These are phyloP conservation scores for Hericium erinaceus DNA, from an alignment of 768 basidiomycete genomes.

Conservation along the genomic window DNA sequence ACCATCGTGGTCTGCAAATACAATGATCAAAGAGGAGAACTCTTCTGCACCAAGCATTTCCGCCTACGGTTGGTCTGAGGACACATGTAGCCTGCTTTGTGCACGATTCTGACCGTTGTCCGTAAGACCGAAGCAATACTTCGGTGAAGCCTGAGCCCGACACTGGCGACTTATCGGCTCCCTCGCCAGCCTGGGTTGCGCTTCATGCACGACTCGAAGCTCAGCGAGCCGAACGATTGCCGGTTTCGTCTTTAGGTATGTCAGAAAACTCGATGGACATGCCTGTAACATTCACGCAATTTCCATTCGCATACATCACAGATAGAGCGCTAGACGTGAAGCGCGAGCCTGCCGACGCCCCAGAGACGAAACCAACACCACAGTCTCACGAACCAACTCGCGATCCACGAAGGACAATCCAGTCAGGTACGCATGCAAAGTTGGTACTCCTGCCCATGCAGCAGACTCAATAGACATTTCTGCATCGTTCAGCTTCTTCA, in stretches of 20 bases:
- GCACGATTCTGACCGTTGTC: no score
- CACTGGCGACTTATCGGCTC: neutral
- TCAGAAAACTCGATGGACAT: no score
- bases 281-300: no score
- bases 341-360: neutral
- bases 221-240: neutral
- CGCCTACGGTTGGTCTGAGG: no score
- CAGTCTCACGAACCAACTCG: neutral
- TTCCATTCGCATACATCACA: no score
- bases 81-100: no score
- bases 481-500: neutral
- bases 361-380: neutral
- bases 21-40: neutral
- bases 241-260: neutral
- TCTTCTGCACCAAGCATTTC: neutral
- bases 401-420: neutral
- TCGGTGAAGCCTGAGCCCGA: neutral
- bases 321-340: neutral
- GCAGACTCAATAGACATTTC: neutral
- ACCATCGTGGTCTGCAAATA: neutral
- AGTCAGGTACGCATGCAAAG: neutral
- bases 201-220: neutral
- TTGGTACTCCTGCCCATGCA: neutral
- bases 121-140: no score
- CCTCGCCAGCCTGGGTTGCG: neutral